These are phyloP conservation scores for Cladosporium sp. DNA, from an alignment of 2,329 filamentous ascomycete genomes.

Conservation along the genomic window DNA sequence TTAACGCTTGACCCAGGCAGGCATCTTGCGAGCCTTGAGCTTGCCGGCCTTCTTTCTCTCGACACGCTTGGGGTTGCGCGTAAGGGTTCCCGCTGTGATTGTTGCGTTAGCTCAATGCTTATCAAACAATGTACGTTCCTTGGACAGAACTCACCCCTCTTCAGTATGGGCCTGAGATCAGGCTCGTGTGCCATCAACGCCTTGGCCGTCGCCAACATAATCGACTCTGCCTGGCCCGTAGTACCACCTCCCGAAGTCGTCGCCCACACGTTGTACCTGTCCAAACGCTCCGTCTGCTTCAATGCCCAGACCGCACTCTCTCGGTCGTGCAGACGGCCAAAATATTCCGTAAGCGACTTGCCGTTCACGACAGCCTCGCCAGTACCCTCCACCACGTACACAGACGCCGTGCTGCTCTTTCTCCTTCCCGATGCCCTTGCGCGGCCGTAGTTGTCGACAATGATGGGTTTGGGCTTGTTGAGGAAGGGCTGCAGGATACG, in stretches of 20 bases:
- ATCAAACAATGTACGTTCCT: neutral
- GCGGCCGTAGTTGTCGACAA: slow-evolving; percentile 70
- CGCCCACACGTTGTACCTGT: slow-evolving; percentile 97
- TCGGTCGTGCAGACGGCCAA: slow-evolving; percentile 83
- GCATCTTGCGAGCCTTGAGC: slow-evolving; percentile 96
- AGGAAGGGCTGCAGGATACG: slow-evolving; percentile 66
- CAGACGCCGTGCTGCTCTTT: slow-evolving; percentile 80
- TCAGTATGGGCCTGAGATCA: slow-evolving; percentile 75
- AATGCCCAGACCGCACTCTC: slow-evolving; percentile 92
- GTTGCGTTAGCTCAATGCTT: slow-evolving; percentile 37
- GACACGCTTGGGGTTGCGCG: slow-evolving; percentile 82
- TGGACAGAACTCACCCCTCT: slow-evolving; percentile 65
- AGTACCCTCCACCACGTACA: slow-evolving; percentile 84
- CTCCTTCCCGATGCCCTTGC: slow-evolving; percentile 75
- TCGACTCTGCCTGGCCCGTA: slow-evolving; percentile 91
- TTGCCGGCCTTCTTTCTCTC: slow-evolving; percentile 98
- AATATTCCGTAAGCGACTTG: slow-evolving; percentile 72
- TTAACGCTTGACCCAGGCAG: slow-evolving; percentile 88
- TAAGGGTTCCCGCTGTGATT: slow-evolving; percentile 75
- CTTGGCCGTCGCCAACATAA: slow-evolving; percentile 84
- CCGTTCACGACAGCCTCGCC: slow-evolving; percentile 89
- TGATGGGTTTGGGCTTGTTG: slow-evolving; percentile 55
- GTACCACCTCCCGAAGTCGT: slow-evolving; percentile 78
- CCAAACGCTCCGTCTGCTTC: slow-evolving; percentile 71
- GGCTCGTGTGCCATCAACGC: slow-evolving; percentile 88